Evolutionary conservation across 495 filamentous ascomycete genomes (phyloP), one percentile per base, ranked within the genome.

Genomic region (Diplogelasinospora grovesii): DNA sequence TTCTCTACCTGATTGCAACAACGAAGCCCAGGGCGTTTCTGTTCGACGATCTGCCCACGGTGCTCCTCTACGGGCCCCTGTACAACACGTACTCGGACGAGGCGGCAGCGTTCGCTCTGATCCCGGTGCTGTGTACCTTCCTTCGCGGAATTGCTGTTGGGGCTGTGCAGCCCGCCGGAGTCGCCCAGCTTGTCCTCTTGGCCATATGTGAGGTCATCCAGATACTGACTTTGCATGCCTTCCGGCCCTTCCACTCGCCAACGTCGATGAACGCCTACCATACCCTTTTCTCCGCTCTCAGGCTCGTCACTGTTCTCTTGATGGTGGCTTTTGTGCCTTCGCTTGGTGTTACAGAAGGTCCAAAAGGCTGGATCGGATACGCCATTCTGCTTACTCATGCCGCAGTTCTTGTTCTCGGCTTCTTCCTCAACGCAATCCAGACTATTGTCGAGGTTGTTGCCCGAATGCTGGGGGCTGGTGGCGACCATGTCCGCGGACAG

Each of bases 191-290:
- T 28, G 84, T 95, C 14, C 64, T 98, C 27, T 73, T 98, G 8
- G 90, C 89, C 4, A 86, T 95, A 24, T 97, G 89, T 56, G 92
- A 98, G 65, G 81, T 97, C 22, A 83, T 95, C 27, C 79, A 86
- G 18, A 78, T 95, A n/a, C 65, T 96, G 22, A 89, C 89, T 0
- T 65, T 97, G 2, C 77, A 92, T 43, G 87, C 86, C 5, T 93
- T 96, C 61, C 78, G 86, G 14, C 92, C 92, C 9, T 98, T 90
- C 54, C 80, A 89, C 32, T 77, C 81, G 15, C 80, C 86, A 23
- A 97, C 93, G 1, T 95, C 89, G n/a, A 98, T 97, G 93, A 97
- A 96, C 54, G 72, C 84, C 4, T 95, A 93, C 52, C 90, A 98
- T 48, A 82, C 82, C 15, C 77, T 87, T 37, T 95, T 95, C 57